Percentiles rank a stretch among this genome's conserved stretches.
These are phyloP conservation scores for Sporothrix euskadiensis DNA, from an alignment of 2,329 filamentous ascomycete genomes.

Conservation along the genomic window DNA sequence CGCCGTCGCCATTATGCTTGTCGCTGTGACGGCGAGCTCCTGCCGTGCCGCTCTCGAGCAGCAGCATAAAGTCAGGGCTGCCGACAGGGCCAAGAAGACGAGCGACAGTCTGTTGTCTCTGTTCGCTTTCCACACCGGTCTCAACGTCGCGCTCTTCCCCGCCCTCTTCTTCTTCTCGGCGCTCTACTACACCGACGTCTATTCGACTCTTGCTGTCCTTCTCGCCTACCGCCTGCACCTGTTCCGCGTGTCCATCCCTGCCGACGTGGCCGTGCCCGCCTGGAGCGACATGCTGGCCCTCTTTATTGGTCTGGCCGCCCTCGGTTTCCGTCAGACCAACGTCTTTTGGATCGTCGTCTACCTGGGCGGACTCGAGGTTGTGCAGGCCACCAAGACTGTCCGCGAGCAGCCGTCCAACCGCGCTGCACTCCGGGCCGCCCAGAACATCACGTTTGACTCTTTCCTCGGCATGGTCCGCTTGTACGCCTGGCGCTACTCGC, in stretches of 20 bases:
- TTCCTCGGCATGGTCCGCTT: slow-evolving; percentile 42
- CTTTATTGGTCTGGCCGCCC: slow-evolving; percentile 61
- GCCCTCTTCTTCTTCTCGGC: slow-evolving; percentile 94
- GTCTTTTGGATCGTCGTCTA: slow-evolving; percentile 91
- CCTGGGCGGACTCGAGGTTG: slow-evolving; percentile 62
- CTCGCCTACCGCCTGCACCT: slow-evolving; percentile 64
- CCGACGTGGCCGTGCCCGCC: slow-evolving; percentile 37
- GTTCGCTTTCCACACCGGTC: slow-evolving; percentile 60
- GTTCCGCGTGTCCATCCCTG: slow-evolving; percentile 37
- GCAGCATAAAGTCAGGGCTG: slow-evolving; percentile 20
- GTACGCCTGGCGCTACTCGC: slow-evolving; percentile 47
- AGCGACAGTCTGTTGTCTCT: slow-evolving; percentile 41
- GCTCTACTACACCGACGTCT: slow-evolving; percentile 91
- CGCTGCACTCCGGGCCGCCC: background rate
- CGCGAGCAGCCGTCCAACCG: background rate
- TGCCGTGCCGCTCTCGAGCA: slow-evolving; percentile 56
- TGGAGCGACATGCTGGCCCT: slow-evolving; percentile 50
- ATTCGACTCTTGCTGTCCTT: slow-evolving; percentile 75
- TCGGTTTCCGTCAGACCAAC: slow-evolving; percentile 90
- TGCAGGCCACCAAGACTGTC: slow-evolving; percentile 49
- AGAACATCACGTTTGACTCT: slow-evolving; percentile 38
- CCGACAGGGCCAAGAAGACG: slow-evolving; percentile 36
- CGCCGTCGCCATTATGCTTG: slow-evolving; percentile 45
- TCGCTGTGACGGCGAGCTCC: slow-evolving; percentile 50
- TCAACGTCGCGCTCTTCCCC: slow-evolving; percentile 85